Evolutionary conservation across 2,329 filamentous ascomycete species (phyloP).

Genomic region (Hypoxylon sp.): DNA sequence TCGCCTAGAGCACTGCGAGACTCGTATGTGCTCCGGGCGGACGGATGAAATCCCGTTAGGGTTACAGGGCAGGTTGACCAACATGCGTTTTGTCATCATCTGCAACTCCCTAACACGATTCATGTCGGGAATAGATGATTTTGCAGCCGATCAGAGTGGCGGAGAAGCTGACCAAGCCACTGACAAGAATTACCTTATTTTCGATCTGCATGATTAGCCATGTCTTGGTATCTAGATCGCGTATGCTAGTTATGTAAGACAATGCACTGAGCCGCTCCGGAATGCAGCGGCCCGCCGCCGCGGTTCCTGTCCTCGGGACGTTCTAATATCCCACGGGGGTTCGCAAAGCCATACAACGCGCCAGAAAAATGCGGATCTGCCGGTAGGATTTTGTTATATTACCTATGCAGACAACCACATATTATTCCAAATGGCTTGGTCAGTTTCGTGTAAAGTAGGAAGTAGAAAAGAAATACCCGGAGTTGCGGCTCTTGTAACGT

Average conservation of each 20-base stretch:
- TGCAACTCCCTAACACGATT: not conserved
- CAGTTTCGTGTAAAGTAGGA: slow-evolving; percentile 2
- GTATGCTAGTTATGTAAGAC: not conserved
- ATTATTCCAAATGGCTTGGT: not conserved
- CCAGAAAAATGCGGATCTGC: not conserved
- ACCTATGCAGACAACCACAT: not conserved
- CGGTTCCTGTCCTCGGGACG: not conserved
- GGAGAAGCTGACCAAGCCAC: not conserved
- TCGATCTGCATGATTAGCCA: not conserved
- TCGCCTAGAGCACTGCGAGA: not conserved
- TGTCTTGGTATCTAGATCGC: not conserved
- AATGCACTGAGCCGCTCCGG: slow-evolving; percentile 4
- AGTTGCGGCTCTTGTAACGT: slow-evolving; percentile 5
- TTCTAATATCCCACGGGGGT: not conserved
- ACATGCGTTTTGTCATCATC: not conserved
- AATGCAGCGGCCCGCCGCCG: slow-evolving; percentile 2
- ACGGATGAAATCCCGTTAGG: not conserved
- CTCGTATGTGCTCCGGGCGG: not conserved
- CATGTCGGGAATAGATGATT: not conserved
- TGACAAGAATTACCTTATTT: slow-evolving; percentile 2
- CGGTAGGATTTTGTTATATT: not conserved
- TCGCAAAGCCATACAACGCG: not conserved
- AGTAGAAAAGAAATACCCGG: slow-evolving; percentile 16
- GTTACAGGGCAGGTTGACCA: not conserved
- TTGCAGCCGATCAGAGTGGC: not conserved